These are phyloP conservation scores for Pinus albicaulis DNA, from an alignment of 75 land plant genomes.

Conservation along the genomic window DNA sequence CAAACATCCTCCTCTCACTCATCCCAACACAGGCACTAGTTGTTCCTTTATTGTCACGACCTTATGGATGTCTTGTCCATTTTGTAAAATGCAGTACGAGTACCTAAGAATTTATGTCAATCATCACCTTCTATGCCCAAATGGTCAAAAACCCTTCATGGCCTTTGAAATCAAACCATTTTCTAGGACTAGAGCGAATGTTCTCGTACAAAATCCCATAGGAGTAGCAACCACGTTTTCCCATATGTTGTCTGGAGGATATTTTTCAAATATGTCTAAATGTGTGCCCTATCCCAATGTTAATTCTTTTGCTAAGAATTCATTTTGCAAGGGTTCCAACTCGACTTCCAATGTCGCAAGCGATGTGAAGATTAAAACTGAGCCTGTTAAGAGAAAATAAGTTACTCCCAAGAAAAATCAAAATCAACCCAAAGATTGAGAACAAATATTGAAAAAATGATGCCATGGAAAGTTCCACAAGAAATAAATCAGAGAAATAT, in stretches of 20 bases:
- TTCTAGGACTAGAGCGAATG: conserved; percentile 7
- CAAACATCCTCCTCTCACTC: too few relatives aligned
- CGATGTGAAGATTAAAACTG: not conserved
- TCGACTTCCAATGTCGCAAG: not conserved
- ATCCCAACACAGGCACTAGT: too few relatives aligned
- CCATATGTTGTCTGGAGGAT: too few relatives aligned
- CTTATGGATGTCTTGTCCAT: conserved; percentile 79
- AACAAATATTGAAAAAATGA: too few relatives aligned
- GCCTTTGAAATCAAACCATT: conserved; percentile 43
- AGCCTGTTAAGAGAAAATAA: not conserved
- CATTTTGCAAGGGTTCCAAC: not conserved
- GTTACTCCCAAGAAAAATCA: not conserved
- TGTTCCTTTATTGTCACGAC: not conserved
- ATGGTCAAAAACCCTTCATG: conserved; percentile 59
- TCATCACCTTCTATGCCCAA: conserved; percentile 68
- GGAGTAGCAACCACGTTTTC: too few relatives aligned
- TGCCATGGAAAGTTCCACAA: too few relatives aligned
- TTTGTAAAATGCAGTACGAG: conserved; percentile 88
- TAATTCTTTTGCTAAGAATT: not conserved
- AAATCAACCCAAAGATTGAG: too few relatives aligned
- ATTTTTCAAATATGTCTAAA: not conserved
- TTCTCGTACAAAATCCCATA: too few relatives aligned
- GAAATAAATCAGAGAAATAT: too few relatives aligned
- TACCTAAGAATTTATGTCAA: conserved; percentile 71
- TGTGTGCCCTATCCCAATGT: not conserved